Base-by-base conservation (phyloP, 1,284 basidiomycete genomes). In the Sporisorium reilianum region DNA sequence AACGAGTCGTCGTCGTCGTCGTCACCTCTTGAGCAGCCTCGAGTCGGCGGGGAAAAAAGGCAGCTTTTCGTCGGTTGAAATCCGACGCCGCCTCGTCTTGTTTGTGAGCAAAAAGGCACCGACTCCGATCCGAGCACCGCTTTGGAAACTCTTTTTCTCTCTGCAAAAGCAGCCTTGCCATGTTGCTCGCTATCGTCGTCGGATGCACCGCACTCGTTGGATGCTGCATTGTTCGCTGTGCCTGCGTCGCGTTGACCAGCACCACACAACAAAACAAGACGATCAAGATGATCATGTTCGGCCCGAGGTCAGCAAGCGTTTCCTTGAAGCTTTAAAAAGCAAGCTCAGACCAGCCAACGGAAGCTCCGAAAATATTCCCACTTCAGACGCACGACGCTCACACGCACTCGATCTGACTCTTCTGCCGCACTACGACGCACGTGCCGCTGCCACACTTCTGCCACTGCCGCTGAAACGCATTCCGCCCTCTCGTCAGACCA, bases 381-480 rank as follows among this genome's bases (percentile, higher is more conserved):
- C 36, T 41, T 12, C 7, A 41, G 20, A 41, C 38, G 38, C 38
- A 41, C 18, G 9, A 7, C 7, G 6, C 42, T 16, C 45, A 46
- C 45, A 41, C n/a, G 41, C 41, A 30, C 28, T 5, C n/a, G n/a
- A n/a, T n/a, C n/a, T n/a, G n/a, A n/a, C 12, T 34, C 28, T 45
- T 16, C 22, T 28, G 6, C 6, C 10, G 10, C 34, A 38, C 34
- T 26, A 14, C 22, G 36, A 50, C 44, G 50, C 55, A 64, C 54
- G 61, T 56, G 61, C 61, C 61, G 32, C 48, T 26, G 30, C 34
- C 38, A 41, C n/a, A n/a, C n/a, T 23, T 14, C 46, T 23, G 26
- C 32, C 26, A 40, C 40, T 12, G 12, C 11, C 9, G 28, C 40
- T 20, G 32, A 22, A 42, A 36, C 46, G 12, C 26, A 34, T 55